Base-by-base conservation (phyloP, 2,329 filamentous ascomycete genomes). In the Pseudocercospora vitis region DNA sequence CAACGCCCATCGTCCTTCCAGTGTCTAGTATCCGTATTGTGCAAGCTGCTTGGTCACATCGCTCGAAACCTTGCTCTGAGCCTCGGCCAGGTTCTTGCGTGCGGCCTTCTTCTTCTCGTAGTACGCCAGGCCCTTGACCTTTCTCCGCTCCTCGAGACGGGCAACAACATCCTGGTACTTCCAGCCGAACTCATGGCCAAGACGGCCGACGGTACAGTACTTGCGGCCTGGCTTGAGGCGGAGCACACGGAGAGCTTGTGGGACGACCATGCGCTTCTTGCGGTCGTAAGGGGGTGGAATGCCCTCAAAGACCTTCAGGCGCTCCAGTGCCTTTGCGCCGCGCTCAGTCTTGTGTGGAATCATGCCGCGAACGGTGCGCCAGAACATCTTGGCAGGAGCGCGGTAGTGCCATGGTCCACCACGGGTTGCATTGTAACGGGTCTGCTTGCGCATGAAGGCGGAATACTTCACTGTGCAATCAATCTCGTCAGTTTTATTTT, bases 351-450 rank as follows among this genome's bases (percentile, higher is more conserved):
- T 99, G 90, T 99, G 94, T 74, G 94, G 94, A 69, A 99, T 95
- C 94, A 99, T 99, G 78, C 94, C 94, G 78, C 94, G 92, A 81
- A 99, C 90, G 76, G 94, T 91, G 88, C 96, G 96, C 89, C 96
- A 99, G 88, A 99, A 96, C 84, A 99, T 96, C 80, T 95, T 89
- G 72, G 91, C 95, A 64, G 94, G 94, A 71, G 92, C 91, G 77
- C 94, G 94, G 91, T 96, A 97, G 82, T 99, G 94, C 91, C 97
- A 99, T 79, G 94, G 94, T 83, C 92, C 92, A 87, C 92, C 94
- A 76, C 92, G 91, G 72, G 91, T 96, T 76, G 94, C 91, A 87
- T 99, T 99, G 89, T 87, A 99, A 80, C 94, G 90, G 77, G 94
- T 99, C 82, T 95, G 94, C 88, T 99, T 99, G 85, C 94, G 91